Base-by-base conservation (phyloP, 129 eudicot species). In the Gnaphalium uliginosum region DNA sequence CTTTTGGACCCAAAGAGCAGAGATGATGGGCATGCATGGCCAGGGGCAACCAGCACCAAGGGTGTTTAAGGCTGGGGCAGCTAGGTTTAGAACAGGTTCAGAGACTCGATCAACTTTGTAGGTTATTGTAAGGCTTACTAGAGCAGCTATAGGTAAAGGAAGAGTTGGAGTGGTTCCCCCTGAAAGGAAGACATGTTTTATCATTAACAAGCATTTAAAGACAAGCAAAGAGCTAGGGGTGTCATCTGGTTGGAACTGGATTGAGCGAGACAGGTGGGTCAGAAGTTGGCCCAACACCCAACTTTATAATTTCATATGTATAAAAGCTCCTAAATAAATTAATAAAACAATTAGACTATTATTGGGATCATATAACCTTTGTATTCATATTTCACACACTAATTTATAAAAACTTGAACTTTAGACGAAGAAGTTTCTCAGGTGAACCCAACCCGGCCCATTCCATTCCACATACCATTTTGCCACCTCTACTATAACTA, bases 21-120 rank as follows among this genome's bases (percentile, higher is more conserved):
- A 73, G 62, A 95, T 84, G 72, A 95, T 86, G 73, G 97, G 90
- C 97, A 95, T 88, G 84, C 99, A 91, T 57, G 99, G 99, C 97
- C 97, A 95, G 2, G 99, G 97, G 73, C 99, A 95, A 61, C 94
- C 79, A 0, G 88, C 87, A 74, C 92, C 96, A 3, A 95, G 92
- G 48, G 87, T 79, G 61, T 69, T 82, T 69, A 95, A 76, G 64
- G 96, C 93, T 13, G 94, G 96, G 48, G 90, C 99, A 10, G 90
- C 75, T 21, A 95, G 75, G 89, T 79, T 82, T 32, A 95, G 83
- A 62, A 76, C 78, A 18, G 92, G 86, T 69, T 89, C 96, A 22
- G 88, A 70, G 22, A 66, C 76, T 80, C 85, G 81, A 76, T 91
- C 97, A 10, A 95, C 87, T 77, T 91, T 95, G 76, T 91, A 95